Percentiles rank a stretch among this genome's conserved stretches.
Conservation (phyloP, 2,329 filamentous ascomycete species). For the Akanthomyces muscarius region DNA sequence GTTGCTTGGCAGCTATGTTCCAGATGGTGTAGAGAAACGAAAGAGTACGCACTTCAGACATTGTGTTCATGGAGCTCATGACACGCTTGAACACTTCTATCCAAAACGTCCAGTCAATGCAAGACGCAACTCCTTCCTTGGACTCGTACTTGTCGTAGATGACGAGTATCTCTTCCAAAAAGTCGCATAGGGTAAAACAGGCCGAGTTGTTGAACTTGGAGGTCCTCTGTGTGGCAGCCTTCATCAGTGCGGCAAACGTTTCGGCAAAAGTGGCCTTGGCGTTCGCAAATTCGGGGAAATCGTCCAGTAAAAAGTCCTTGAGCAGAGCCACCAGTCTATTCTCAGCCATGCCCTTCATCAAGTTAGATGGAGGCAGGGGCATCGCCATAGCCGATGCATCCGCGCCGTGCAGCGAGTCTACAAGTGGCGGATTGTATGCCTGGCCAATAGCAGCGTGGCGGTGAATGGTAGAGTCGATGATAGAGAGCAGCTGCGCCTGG, state of each 20-base stretch:
- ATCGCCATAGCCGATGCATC: slow-evolving; percentile 65
- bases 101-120: slow-evolving; percentile 82
- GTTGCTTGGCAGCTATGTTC: slow-evolving; percentile 65
- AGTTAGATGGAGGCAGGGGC: slow-evolving; percentile 62
- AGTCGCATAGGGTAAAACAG: slow-evolving; percentile 87
- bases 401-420: slow-evolving; percentile 46
- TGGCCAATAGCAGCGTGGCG: slow-evolving; percentile 58
- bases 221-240: slow-evolving; percentile 68
- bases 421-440: slow-evolving; percentile 36
- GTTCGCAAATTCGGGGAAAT: slow-evolving; percentile 33
- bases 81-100: slow-evolving; percentile 74
- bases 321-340: slow-evolving; percentile 80
- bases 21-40: slow-evolving; percentile 78
- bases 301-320: slow-evolving; percentile 67
- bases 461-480: slow-evolving; percentile 80
- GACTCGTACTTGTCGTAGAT: slow-evolving; percentile 52
- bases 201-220: slow-evolving; percentile 78
- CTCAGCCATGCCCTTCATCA: slow-evolving; percentile 78
- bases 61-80: slow-evolving; percentile 77
- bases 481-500: slow-evolving; percentile 74
- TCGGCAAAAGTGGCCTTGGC: slow-evolving; percentile 69
- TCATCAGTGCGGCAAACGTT: slow-evolving; percentile 69
- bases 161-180: slow-evolving; percentile 74
- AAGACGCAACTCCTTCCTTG: slow-evolving; percentile 34
- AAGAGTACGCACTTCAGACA: slow-evolving; percentile 82